phyloP scores from a whole-genome alignment of 768 basidiomycete species.

The Mycena sanguinolenta region DNA sequence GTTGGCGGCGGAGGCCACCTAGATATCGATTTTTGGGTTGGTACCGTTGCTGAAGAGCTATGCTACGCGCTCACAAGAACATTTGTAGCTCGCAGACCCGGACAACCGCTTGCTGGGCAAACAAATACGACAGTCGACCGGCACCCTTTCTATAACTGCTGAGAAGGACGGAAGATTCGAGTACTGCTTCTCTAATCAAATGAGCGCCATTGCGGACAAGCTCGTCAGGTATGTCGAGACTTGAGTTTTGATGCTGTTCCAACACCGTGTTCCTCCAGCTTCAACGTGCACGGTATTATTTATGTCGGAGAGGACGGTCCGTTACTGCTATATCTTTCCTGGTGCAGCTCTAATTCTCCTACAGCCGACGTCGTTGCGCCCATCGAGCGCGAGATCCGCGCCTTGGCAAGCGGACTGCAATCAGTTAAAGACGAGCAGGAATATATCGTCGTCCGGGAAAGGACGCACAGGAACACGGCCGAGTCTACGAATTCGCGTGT shows the following conservation, averaged over 20 bases:
- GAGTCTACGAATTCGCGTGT: slow-evolving; percentile 95
- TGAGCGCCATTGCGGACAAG: slow-evolving; percentile 97
- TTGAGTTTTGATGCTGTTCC: slow-evolving; percentile 13
- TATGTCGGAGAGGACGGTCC: slow-evolving; percentile 92
- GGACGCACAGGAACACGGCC: slow-evolving; percentile 93
- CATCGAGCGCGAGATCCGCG: slow-evolving; percentile 95
- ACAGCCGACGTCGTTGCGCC: slow-evolving; percentile 86
- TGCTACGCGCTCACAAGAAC: slow-evolving; percentile 24
- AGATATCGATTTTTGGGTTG: slow-evolving; percentile 98
- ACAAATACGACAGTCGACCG: slow-evolving; percentile 90
- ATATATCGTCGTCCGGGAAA: slow-evolving; percentile 96
- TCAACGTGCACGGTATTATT: slow-evolving; percentile 98
- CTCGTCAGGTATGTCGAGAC: slow-evolving; percentile 79
- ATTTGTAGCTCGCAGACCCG: slow-evolving; percentile 83
- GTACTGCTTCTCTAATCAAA: slow-evolving; percentile 99
- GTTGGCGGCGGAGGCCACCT: slow-evolving; percentile 97
- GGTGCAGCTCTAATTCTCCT: background rate
- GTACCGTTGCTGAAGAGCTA: slow-evolving; percentile 5
- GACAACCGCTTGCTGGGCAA: slow-evolving; percentile 75
- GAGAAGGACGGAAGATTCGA: slow-evolving; percentile 89
- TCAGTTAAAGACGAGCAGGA: slow-evolving; percentile 99
- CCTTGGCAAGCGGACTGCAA: slow-evolving; percentile 82
- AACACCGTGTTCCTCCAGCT: slow-evolving; percentile 64
- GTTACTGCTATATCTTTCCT: slow-evolving; percentile 36
- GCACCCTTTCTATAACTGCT: slow-evolving; percentile 89